phyloP scores from a whole-genome alignment of 2,329 filamentous ascomycete species.

The Ceratocystis lukuohia region DNA sequence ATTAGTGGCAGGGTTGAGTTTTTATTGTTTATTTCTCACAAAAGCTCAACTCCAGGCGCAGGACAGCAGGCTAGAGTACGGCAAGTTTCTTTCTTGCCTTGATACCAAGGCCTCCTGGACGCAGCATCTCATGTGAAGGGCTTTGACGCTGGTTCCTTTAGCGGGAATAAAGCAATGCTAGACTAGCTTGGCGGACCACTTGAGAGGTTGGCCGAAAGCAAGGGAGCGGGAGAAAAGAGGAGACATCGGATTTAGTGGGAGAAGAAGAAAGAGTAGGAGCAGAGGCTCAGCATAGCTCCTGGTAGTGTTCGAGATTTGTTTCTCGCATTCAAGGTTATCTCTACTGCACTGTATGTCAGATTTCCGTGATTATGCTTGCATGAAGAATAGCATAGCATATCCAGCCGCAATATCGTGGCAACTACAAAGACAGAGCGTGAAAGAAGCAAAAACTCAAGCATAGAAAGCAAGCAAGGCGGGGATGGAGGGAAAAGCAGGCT shows the following conservation, averaged over 20 bases:
- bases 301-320: no score
- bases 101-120: background rate
- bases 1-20: background rate
- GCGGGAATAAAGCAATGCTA: background rate
- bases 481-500: background rate
- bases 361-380: no score
- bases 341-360: no score
- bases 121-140: background rate
- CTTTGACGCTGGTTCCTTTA: background rate
- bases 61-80: no score
- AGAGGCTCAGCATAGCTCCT: background rate
- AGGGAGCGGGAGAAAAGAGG: background rate
- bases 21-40: no score
- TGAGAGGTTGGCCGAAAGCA: background rate
- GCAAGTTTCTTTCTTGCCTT: no score
- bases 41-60: no score
- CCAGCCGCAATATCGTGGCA: background rate
- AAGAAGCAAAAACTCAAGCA: background rate
- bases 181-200: background rate
- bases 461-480: background rate
- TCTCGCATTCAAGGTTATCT: no score
- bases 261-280: background rate
- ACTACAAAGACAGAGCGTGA: background rate
- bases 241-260: background rate
- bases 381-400: no score